Conservation (phyloP, 2,329 filamentous ascomycete species). For the Pestalotiopsis sp. region DNA sequence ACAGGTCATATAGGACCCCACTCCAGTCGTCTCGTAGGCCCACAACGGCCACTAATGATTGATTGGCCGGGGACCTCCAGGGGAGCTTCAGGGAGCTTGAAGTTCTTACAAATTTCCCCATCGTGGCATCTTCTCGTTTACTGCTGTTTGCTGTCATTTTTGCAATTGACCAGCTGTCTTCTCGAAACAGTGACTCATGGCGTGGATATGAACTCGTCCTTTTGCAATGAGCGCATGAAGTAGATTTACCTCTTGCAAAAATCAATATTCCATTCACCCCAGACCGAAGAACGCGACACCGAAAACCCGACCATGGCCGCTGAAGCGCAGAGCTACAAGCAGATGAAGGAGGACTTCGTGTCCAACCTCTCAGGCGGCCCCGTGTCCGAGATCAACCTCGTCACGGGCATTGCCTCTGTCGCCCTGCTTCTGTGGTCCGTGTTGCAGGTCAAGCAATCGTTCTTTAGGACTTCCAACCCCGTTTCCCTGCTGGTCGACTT, state of each 20-base stretch:
- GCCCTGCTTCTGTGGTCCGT: slow-evolving; percentile 86
- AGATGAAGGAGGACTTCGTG: slow-evolving; percentile 92
- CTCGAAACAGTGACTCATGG: not conserved
- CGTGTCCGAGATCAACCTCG: slow-evolving; percentile 82
- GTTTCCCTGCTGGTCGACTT: slow-evolving; percentile 78
- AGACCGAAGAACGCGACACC: not conserved
- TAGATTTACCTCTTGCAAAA: not conserved
- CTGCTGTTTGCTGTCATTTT: not conserved
- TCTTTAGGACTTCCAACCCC: slow-evolving; percentile 76
- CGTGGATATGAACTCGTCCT: not conserved
- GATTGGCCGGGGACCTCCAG: not conserved
- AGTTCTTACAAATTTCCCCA: not conserved
- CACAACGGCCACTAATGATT: not conserved
- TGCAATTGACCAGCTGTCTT: not conserved
- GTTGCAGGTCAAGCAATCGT: slow-evolving; percentile 79
- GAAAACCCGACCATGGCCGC: slow-evolving; percentile 24
- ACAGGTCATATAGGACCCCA: not conserved
- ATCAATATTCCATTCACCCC: not conserved
- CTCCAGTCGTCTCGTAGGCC: not conserved
- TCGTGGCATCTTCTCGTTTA: slow-evolving; percentile 4
- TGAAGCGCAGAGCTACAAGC: slow-evolving; percentile 71
- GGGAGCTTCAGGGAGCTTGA: not conserved
- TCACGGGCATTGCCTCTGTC: slow-evolving; percentile 84
- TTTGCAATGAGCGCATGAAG: not conserved
- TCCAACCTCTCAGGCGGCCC: slow-evolving; percentile 85